Conservation (phyloP, 2,329 filamentous ascomycete genomes). For the Fulvia fulva region DNA sequence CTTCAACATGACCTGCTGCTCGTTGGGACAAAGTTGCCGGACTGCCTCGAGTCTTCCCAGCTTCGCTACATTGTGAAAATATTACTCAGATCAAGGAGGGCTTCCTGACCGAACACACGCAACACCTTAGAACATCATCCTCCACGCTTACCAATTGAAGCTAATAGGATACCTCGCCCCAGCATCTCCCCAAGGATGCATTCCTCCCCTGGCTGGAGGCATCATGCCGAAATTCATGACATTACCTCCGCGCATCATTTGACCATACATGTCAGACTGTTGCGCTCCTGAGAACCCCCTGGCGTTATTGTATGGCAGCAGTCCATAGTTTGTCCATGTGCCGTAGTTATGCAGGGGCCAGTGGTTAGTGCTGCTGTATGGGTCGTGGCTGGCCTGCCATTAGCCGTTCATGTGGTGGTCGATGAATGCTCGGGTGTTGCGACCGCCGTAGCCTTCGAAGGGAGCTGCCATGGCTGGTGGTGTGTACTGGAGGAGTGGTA, state of each 20-base stretch:
- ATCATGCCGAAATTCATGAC: background rate
- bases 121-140: too few species aligned
- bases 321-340: background rate
- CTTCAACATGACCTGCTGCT: too few species aligned
- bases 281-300: background rate
- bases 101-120: too few species aligned
- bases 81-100: too few species aligned
- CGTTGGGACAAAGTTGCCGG: too few species aligned
- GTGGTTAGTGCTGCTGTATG: background rate
- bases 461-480: too few species aligned
- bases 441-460: too few species aligned
- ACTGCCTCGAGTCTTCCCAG: too few species aligned
- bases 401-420: background rate
- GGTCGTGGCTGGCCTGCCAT: background rate
- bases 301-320: background rate
- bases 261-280: background rate
- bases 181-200: background rate
- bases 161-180: background rate
- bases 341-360: background rate
- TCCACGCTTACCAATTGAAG: background rate
- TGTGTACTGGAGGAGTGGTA: too few species aligned
- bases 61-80: too few species aligned
- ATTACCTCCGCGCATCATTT: background rate
- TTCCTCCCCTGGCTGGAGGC: background rate
- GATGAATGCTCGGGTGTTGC: background rate